Evolutionary conservation across 129 eudicot species (phyloP), one percentile per base, ranked within the genome.

Genomic region (Arctium minus): DNA sequence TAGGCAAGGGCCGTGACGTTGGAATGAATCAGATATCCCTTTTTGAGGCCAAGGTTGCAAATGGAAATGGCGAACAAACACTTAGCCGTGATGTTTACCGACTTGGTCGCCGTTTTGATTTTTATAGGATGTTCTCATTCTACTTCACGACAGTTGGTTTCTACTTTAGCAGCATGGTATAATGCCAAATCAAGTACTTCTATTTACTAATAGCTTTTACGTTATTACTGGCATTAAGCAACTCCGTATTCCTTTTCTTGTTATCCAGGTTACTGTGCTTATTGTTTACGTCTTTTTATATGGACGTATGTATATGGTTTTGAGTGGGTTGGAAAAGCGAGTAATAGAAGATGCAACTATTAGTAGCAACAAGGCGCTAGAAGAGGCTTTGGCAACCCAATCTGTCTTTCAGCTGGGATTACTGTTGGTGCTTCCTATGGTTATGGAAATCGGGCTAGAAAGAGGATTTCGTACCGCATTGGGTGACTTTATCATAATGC

Each of bases 121-220:
- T 95, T 85, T 95, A 86, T 77, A 81, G 99, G 77, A 95, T 95
- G 99, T 69, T 95, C 42, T 95, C 99, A 33, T 93, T 93, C 86
- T 95, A 92, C 89, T 93, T 89, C 82, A 95, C 99, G 72, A 95
- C 99, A 42, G 94, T 95, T 36, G 99, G 99, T 7, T 95, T 95
- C 91, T 95, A 95, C 91, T 93, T 95, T 80, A 91, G 97, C 84
- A 93, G 98, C 92, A 96, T 96, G 99, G 99, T 95, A 93, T 39
- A 75, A 48, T 22, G n/a, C 10, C 50, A 22, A 73, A n/a, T 42
- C 60, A 62, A 37, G 12, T 62, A 65, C 77, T 78, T 83, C 0
- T 38, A 77, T 77, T 27, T 83, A 82, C 76, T 44, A 33, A n/a
- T 75, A 75, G 10, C 62, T 65, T 83, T 83, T 29, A 71, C 79